Base-by-base conservation (phyloP, 306 rosid species). In the Cyamopsis tetragonoloba region DNA sequence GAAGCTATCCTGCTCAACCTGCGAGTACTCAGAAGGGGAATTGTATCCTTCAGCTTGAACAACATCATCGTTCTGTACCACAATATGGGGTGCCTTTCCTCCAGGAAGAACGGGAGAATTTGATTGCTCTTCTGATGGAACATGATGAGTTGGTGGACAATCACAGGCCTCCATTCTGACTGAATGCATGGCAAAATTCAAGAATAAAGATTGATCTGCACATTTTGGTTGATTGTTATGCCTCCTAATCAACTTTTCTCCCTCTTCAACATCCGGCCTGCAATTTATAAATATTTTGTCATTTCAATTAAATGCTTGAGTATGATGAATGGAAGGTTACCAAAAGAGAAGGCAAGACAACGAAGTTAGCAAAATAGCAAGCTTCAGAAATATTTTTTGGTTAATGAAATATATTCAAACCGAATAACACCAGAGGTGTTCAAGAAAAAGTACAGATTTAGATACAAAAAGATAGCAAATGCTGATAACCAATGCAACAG, bases 91-190 rank as follows among this genome's bases (percentile, higher is more conserved):
- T 41, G 86, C 65, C 58, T 79, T 84, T 62, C 80, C 75, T 44
- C 91, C 96, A 30, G 92, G 87, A 78, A 85, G 88, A 68, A 87
- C 96, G 19, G 89, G 85, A 62, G 85, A 82, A 69, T 71, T 81
- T 58, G 91, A 79, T 54, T 82, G 83, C 68, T 81, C 85, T 66
- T 74, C 77, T 54, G 95, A 62, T 47, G 91, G 63, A 31, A 72
- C 83, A 49, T 80, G 80, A 79, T 87, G 86, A 68, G 81, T 81
- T 66, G 96, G 95, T 39, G 98, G 96, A 75, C 98, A 92, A 84
- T 92, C 98, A 78, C 98, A 92, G 77, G 98, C 98, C 81, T 92
- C 96, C 96, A 89, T 84, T 83, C 98, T 79, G 49, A 89, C 93
- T 3, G 98, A 92, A 73, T 92, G 98, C 98, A 87, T 89, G n/a